Conservation (phyloP, 495 filamentous ascomycete genomes). For the Stereocaulon alpinum region DNA sequence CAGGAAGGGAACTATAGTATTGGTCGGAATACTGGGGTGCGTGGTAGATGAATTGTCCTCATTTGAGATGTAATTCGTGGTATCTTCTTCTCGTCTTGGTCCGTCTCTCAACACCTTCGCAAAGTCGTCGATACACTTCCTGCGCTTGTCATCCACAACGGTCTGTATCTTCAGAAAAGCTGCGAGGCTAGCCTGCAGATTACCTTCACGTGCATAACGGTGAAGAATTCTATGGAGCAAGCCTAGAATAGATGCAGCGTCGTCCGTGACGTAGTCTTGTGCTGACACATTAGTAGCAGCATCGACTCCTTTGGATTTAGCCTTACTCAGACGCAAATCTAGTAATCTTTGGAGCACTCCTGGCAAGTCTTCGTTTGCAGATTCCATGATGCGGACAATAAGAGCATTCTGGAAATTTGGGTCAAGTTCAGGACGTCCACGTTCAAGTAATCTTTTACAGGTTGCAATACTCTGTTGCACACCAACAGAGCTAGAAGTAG, state of each 20-base stretch:
- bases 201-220: conserved; percentile 12
- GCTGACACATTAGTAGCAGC: not conserved
- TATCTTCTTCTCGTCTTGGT: conserved; percentile 1
- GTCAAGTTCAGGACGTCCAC: conserved; percentile 24
- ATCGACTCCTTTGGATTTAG: not conserved
- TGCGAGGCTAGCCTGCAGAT: conserved; percentile 11
- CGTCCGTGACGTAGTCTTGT: conserved; percentile 7
- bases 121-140: conserved; percentile 14
- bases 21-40: conserved; percentile 35
- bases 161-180: conserved; percentile 19
- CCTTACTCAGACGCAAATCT: conserved; percentile 13
- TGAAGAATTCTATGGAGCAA: conserved; percentile 16
- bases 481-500: not conserved
- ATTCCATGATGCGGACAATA: conserved; percentile 43
- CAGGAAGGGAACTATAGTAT: conserved; percentile 41
- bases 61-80: not conserved
- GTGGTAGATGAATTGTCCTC: conserved; percentile 10
- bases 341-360: conserved; percentile 27
- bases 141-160: conserved; percentile 16
- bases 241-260: conserved; percentile 17
- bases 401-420: conserved; percentile 37
- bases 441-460: conserved; percentile 29
- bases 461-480: conserved; percentile 22
- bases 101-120: conserved; percentile 9
- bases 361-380: conserved; percentile 33